Evolutionary conservation across 1,284 basidiomycete genomes (phyloP).

Genomic region (Inonotus hispidus): DNA sequence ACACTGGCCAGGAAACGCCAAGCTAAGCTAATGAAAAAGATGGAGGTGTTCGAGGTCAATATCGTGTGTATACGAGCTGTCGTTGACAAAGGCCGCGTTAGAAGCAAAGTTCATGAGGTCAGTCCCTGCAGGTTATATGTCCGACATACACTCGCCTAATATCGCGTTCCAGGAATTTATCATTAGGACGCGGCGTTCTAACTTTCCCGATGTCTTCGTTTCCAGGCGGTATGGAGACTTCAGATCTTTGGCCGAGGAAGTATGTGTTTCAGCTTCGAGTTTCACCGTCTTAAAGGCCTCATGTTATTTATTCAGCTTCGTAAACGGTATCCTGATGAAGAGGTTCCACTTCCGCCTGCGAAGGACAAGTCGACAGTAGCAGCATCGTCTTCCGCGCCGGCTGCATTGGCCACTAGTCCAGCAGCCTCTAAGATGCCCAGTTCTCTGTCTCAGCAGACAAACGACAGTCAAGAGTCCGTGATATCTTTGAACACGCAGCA

Average conservation of each 20-base stretch:
- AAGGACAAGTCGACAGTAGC: slow-evolving; percentile 80
- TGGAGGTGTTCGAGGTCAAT: slow-evolving; percentile 79
- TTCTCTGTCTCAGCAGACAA: slow-evolving; percentile 7
- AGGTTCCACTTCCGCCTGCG: slow-evolving; percentile 72
- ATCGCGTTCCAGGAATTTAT: slow-evolving; percentile 76
- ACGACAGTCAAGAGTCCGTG: slow-evolving; percentile 17
- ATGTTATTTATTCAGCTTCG: slow-evolving; percentile 51
- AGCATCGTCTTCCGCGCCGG: slow-evolving; percentile 33
- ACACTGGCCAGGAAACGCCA: slow-evolving; percentile 55
- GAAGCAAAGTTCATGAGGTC: slow-evolving; percentile 83
- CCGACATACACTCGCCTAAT: slow-evolving; percentile 1
- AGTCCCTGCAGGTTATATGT: slow-evolving; percentile 19
- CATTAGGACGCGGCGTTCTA: slow-evolving; percentile 77
- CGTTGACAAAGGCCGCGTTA: slow-evolving; percentile 74
- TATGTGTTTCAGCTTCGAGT: slow-evolving; percentile 30
- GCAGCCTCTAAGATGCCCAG: slow-evolving; percentile 4
- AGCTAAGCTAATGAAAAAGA: slow-evolving; percentile 39
- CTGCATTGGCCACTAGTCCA: slow-evolving; percentile 26
- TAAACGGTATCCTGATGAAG: slow-evolving; percentile 75
- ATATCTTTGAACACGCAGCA: slow-evolving; percentile 18
- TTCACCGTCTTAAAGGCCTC: background rate
- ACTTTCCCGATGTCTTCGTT: slow-evolving; percentile 77
- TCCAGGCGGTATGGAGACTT: slow-evolving; percentile 96
- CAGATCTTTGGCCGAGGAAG: slow-evolving; percentile 78
- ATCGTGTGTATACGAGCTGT: slow-evolving; percentile 81